A percentile compares a stretch with the other conserved stretches of the same genome.
Evolutionary conservation across 164 flowering plant genomes (phyloP).

Genomic region (Macadamia tetraphylla): DNA sequence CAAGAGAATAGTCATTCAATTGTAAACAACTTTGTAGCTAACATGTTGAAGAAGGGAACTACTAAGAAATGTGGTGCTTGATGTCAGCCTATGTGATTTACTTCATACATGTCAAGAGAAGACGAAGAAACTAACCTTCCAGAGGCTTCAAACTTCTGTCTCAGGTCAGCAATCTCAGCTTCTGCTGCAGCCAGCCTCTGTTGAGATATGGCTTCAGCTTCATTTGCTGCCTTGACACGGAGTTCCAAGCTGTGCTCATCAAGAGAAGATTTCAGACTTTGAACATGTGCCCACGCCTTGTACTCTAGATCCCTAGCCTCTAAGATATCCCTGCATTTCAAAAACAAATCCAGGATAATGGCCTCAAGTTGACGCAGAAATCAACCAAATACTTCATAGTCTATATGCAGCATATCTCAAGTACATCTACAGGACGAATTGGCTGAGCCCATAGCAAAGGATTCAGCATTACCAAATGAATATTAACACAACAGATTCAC

Average conservation of each 20-base stretch:
- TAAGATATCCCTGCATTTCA: constrained; percentile 48
- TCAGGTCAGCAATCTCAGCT: constrained; percentile 88
- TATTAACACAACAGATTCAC: too few species aligned
- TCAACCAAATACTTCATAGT: too few species aligned
- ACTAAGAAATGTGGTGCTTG: too few species aligned
- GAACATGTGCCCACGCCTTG: constrained; percentile 89
- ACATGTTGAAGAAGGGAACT: not conserved
- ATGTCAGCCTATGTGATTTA: not conserved
- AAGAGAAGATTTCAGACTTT: constrained; percentile 70
- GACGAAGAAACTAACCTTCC: constrained; percentile 43
- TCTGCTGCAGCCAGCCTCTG: constrained; percentile 91
- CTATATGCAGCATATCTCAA: too few species aligned
- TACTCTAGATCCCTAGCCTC: constrained; percentile 81
- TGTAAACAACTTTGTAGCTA: too few species aligned
- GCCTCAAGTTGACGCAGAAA: too few species aligned
- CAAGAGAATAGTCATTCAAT: not conserved
- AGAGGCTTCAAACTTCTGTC: constrained; percentile 72
- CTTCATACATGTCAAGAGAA: not conserved
- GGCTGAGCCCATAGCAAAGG: not conserved
- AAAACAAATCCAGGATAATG: not conserved
- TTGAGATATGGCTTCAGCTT: constrained; percentile 91
- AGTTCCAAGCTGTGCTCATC: constrained; percentile 83
- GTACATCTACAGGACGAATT: too few species aligned
- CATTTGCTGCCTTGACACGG: constrained; percentile 85
- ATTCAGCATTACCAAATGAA: not conserved